Base-by-base conservation (phyloP, 164 flowering plant genomes). In the Warburgia ugandensis region DNA sequence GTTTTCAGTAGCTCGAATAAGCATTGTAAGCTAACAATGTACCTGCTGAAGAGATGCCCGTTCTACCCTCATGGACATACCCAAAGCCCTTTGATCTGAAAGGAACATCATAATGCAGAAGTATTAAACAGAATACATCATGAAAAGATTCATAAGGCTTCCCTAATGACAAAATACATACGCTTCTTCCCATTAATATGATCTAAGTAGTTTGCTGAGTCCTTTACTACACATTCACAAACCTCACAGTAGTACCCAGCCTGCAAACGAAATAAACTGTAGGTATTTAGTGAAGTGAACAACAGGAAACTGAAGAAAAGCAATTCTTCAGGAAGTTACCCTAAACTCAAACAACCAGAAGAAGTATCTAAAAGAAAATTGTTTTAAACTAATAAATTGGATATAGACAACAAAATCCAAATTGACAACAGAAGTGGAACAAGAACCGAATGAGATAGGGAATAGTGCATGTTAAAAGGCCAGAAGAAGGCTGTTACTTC, bases 131-230 rank as follows among this genome's bases (percentile, higher is more conserved):
- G 42, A 31, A 42, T 29, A 26, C n/a, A 26, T 5, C 11, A 2
- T 25, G 30, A 9, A 45, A 26, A 45, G 11, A 19, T 10, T 31
- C 14, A 2, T 16, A 12, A 45, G 16, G n/a, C 4, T 9, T 1
- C 13, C 2, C 8, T 27, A 11, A 16, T 30, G 33, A 29, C 37
- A 19, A 28, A 27, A 26, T 7, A 62, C 86, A 29, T 77, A 88
- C 95, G 95, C 65, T 88, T 92, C 73, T 92, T 92, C 43, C 99
- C 99, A 82, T 88, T 88, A 40, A 92, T 92, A 57, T 92, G 99
- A 68, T 92, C 99, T 80, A 92, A 71, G 71, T 84, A 92, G 72
- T 88, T 88, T 41, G 99, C 97, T 25, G 99, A 88, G 74, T 92
- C 99, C 71, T 92, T 92, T 16, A 86, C 99, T 0, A 92, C 97